Conservation (phyloP, 2,329 filamentous ascomycete genomes). For the Hypoxylon sp. region DNA sequence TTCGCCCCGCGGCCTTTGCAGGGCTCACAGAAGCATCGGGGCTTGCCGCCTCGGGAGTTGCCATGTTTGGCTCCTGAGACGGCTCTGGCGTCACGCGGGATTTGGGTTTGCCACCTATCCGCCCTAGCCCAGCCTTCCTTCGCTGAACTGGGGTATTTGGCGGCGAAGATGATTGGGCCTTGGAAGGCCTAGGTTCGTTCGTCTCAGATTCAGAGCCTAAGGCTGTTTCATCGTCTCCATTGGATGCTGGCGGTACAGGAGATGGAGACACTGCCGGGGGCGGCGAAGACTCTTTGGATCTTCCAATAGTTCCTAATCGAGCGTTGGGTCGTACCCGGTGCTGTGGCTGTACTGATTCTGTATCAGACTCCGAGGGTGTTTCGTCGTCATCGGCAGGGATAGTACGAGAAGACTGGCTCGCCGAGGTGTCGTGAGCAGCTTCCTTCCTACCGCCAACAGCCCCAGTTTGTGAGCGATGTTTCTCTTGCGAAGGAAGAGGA, state of each 20-base stretch:
- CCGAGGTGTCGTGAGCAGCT: slow-evolving; percentile 16
- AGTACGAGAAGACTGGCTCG: slow-evolving; percentile 46
- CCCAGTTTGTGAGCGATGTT: slow-evolving; percentile 41
- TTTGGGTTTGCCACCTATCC: slow-evolving; percentile 46
- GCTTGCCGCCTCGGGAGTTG: slow-evolving; percentile 7
- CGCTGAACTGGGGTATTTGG: slow-evolving; percentile 14
- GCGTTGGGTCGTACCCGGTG: slow-evolving; percentile 21
- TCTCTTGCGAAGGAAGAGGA: slow-evolving; percentile 25
- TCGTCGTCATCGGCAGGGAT: slow-evolving; percentile 45
- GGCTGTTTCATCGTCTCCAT: slow-evolving; percentile 45
- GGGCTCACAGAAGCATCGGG: slow-evolving; percentile 28
- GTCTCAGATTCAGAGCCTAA: slow-evolving; percentile 43
- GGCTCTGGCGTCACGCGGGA: slow-evolving; percentile 26
- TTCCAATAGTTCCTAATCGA: slow-evolving; percentile 42
- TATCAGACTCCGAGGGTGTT: slow-evolving; percentile 50
- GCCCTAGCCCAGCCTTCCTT: slow-evolving; percentile 42
- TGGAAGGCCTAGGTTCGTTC: slow-evolving; percentile 24
- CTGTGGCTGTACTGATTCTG: slow-evolving; percentile 40
- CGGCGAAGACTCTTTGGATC: slow-evolving; percentile 49
- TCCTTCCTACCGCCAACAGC: slow-evolving; percentile 39
- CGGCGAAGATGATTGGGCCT: slow-evolving; percentile 14
- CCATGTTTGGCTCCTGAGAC: slow-evolving; percentile 6
- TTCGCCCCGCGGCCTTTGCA: slow-evolving; percentile 35
- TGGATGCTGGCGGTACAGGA: slow-evolving; percentile 35
- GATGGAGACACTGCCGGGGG: slow-evolving; percentile 43